A percentile compares a stretch with the other conserved stretches of the same genome.
These are phyloP conservation scores for Ogataea nonfermentans DNA, from an alignment of 805 yeast genomes.

Conservation along the genomic window DNA sequence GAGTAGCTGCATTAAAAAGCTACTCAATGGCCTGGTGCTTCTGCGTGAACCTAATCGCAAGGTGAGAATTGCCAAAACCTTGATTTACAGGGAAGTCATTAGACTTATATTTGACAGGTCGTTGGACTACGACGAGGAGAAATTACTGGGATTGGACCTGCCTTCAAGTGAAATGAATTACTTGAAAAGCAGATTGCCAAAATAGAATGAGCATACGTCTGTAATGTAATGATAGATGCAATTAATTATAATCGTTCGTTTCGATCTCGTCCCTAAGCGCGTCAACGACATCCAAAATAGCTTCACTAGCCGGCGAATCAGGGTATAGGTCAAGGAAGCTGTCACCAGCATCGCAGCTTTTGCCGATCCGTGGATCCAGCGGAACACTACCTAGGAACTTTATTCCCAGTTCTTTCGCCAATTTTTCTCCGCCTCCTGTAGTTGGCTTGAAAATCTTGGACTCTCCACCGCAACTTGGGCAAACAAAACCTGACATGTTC, in stretches of 20 bases:
- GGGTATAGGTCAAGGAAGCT: conserved; percentile 80
- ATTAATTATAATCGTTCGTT: conserved; percentile 9
- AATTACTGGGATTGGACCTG: conserved; percentile 39
- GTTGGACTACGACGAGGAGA: conserved; percentile 31
- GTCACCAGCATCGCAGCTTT: conserved; percentile 82
- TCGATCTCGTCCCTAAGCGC: conserved; percentile 48
- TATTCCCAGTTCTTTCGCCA: conserved; percentile 76
- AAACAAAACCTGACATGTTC: conserved; percentile 97
- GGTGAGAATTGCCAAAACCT: conserved; percentile 47
- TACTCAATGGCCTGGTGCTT: conserved; percentile 46
- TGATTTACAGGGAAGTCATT: conserved; percentile 52
- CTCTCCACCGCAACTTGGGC: conserved; percentile 90
- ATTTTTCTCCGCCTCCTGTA: conserved; percentile 90
- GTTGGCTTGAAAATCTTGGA: conserved; percentile 90
- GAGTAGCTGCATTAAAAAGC: conserved; percentile 32
- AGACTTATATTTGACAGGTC: conserved; percentile 36
- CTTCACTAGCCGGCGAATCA: conserved; percentile 89
- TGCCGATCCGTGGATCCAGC: conserved; percentile 91
- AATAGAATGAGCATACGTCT: background rate
- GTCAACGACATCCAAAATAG: conserved; percentile 82
- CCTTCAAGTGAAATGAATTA: conserved; percentile 46
- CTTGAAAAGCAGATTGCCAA: conserved; percentile 30
- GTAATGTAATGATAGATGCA: conserved; percentile 7
- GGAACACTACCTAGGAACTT: conserved; percentile 92
- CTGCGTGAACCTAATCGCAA: conserved; percentile 37